Conservation (phyloP, 768 basidiomycete genomes). For the Boletus reticulatus region DNA sequence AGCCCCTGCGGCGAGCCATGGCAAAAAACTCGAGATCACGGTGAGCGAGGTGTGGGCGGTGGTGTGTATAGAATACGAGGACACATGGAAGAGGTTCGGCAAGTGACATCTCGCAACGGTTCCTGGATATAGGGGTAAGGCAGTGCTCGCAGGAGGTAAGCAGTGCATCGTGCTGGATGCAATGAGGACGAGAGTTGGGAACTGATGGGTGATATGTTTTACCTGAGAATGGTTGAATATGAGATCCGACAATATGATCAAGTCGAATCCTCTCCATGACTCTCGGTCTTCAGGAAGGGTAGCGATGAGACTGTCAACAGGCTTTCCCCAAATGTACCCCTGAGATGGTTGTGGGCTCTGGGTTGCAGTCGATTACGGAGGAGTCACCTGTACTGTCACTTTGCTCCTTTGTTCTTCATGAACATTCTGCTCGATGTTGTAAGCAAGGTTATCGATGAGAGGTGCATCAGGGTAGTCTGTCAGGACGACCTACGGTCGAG, state of each 20-base stretch:
- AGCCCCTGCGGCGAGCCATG: conserved; percentile 59
- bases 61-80: conserved; percentile 88
- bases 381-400: conserved; percentile 35
- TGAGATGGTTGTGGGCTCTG: conserved; percentile 22
- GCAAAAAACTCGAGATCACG: conserved; percentile 82
- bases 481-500: conserved; percentile 59
- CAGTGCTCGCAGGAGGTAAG: conserved; percentile 66
- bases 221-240: conserved; percentile 96
- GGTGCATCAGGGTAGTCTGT: conserved; percentile 90
- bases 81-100: conserved; percentile 38
- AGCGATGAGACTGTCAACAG: conserved; percentile 37
- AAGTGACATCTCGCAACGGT: conserved; percentile 7
- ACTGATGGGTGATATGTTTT: conserved; percentile 4
- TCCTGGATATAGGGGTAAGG: conserved; percentile 22
- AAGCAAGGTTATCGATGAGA: conserved; percentile 70
- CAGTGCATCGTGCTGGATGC: conserved; percentile 71
- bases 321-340: conserved; percentile 85
- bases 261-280: conserved; percentile 50
- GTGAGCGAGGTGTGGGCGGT: conserved; percentile 79
- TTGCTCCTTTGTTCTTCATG: conserved; percentile 11
- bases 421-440: conserved; percentile 67
- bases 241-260: conserved; percentile 89
- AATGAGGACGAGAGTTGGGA: conserved; percentile 1
- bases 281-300: conserved; percentile 19
- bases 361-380: conserved; percentile 30